Conservation (phyloP, 371 early-diverging fungal genomes). For the Mortierella sp. region DNA sequence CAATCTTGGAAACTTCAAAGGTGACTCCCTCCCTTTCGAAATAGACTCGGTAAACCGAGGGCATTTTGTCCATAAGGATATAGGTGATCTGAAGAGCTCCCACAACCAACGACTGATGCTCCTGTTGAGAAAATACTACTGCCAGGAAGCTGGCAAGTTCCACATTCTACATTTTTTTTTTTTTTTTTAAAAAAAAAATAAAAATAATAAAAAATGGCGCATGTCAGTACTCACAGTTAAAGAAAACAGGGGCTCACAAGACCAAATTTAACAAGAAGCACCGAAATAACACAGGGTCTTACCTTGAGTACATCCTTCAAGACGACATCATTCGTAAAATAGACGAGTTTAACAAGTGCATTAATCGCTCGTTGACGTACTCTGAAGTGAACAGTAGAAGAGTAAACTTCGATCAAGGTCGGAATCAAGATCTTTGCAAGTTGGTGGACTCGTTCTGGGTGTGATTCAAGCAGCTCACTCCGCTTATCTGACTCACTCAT, state of each 20-base stretch:
- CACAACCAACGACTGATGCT: slow-evolving; percentile 64
- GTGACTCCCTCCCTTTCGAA: slow-evolving; percentile 76
- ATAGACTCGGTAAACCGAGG: slow-evolving; percentile 59
- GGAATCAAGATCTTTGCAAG: slow-evolving; percentile 63
- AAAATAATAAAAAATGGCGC: neutral
- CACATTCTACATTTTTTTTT: slow-evolving; percentile 53
- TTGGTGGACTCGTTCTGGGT: slow-evolving; percentile 54
- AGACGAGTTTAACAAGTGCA: slow-evolving; percentile 63
- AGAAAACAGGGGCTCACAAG: no score
- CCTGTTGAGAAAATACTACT: slow-evolving; percentile 66
- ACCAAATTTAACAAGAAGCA: no score
- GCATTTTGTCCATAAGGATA: slow-evolving; percentile 66
- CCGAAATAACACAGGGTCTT: neutral
- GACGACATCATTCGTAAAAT: slow-evolving; percentile 55
- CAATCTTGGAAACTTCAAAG: slow-evolving; percentile 64
- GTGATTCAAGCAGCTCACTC: slow-evolving; percentile 53
- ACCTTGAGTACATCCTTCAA: slow-evolving; percentile 56
- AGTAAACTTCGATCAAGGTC: slow-evolving; percentile 64
- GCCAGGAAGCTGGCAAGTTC: slow-evolving; percentile 70
- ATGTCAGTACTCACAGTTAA: no score
- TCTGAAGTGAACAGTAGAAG: slow-evolving; percentile 64
- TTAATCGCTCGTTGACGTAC: slow-evolving; percentile 67
- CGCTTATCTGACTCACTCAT: slow-evolving; percentile 51
- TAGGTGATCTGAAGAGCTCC: slow-evolving; percentile 67
- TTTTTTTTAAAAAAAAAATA: neutral